Percentiles rank a stretch among this genome's conserved stretches.
Conservation (phyloP, 495 filamentous ascomycete genomes). For the Xylaria intraflava region DNA sequence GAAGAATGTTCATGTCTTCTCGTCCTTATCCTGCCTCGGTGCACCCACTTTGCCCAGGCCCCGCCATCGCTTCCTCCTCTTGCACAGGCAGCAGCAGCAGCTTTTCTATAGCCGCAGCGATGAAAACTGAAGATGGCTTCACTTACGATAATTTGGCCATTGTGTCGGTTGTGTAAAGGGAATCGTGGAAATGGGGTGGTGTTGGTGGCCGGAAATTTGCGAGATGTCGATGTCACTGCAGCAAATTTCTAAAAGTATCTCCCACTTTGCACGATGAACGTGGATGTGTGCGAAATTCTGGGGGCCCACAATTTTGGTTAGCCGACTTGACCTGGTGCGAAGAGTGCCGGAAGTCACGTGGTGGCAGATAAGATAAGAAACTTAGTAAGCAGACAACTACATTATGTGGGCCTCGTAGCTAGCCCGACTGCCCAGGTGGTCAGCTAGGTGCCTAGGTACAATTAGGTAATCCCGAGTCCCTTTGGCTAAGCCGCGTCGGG, state of each 20-base stretch:
- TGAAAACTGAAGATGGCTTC: slow-evolving; percentile 7
- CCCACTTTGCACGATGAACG: not conserved
- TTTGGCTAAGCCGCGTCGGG: not conserved
- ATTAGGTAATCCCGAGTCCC: too few species aligned
- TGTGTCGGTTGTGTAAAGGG: slow-evolving; percentile 32
- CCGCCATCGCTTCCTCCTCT: slow-evolving; percentile 10
- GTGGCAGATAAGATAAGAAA: not conserved
- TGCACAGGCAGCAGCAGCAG: too few species aligned
- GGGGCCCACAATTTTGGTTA: slow-evolving; percentile 9
- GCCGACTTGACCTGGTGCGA: slow-evolving; percentile 6
- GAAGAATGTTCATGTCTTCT: not conserved
- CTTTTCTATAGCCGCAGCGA: not conserved
- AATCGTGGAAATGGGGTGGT: slow-evolving; percentile 10
- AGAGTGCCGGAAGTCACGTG: not conserved
- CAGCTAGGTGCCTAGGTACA: too few species aligned
- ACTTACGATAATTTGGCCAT: slow-evolving; percentile 50
- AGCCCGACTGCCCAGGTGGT: too few species aligned
- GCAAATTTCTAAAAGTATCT: slow-evolving; percentile 5
- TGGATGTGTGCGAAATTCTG: slow-evolving; percentile 7
- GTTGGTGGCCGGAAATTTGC: slow-evolving; percentile 12
- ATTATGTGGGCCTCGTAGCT: not conserved
- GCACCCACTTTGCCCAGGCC: not conserved
- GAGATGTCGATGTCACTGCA: slow-evolving; percentile 11
- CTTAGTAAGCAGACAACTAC: not conserved
- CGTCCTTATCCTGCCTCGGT: not conserved